phyloP scores from a whole-genome alignment of 495 filamentous ascomycete species.

The Annulohypoxylon nitens region DNA sequence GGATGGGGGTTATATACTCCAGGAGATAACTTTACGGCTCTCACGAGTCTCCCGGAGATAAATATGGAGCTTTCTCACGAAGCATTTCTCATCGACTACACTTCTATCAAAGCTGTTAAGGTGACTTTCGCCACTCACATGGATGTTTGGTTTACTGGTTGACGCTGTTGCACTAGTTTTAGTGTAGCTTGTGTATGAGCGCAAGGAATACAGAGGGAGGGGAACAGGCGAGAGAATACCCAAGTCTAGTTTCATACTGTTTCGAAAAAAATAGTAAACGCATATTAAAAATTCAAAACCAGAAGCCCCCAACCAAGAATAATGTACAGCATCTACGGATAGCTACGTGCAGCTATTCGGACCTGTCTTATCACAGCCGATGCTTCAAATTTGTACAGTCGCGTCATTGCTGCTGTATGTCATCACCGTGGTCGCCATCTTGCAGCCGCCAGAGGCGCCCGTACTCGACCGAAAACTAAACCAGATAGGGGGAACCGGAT shows the following conservation, averaged over 20 bases:
- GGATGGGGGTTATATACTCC: constrained; percentile 31
- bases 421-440: constrained; percentile 29
- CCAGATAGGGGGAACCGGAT: constrained; percentile 1
- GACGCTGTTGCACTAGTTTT: background rate
- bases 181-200: constrained; percentile 29
- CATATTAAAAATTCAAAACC: constrained; percentile 13
- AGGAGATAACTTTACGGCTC: constrained; percentile 31
- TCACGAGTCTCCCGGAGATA: constrained; percentile 18
- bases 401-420: constrained; percentile 29
- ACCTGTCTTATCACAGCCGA: constrained; percentile 25
- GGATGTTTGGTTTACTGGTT: background rate
- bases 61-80: constrained; percentile 23
- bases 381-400: background rate
- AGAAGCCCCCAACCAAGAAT: background rate
- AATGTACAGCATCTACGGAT: constrained; percentile 24
- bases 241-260: constrained; percentile 11
- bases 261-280: background rate
- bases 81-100: constrained; percentile 14
- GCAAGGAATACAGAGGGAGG: constrained; percentile 5
- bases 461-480: constrained; percentile 1
- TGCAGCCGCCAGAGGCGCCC: constrained; percentile 38
- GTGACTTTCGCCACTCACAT: background rate
- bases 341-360: constrained; percentile 18
- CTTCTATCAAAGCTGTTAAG: constrained; percentile 8
- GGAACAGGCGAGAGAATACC: constrained; percentile 7